A percentile compares a stretch with the other conserved stretches of the same genome.
Evolutionary conservation across 768 basidiomycete genomes (phyloP).

Genomic region (Boletus sensibilis): DNA sequence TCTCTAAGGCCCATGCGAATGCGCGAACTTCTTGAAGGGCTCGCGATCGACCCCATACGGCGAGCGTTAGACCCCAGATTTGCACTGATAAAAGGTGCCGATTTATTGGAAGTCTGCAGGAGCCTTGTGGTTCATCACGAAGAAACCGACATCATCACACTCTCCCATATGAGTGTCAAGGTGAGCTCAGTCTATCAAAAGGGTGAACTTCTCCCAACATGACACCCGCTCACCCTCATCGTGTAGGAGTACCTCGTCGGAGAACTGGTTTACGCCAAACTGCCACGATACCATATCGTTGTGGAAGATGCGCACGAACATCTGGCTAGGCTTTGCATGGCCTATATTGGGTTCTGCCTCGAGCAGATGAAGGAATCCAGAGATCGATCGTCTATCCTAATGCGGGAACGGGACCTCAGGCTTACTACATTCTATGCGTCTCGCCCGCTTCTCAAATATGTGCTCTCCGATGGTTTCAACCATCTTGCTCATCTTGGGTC

Average conservation of each 20-base stretch:
- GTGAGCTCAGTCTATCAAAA: background rate
- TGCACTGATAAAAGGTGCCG: background rate
- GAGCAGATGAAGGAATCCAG: background rate
- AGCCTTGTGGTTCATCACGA: conserved; percentile 7
- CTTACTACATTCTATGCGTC: background rate
- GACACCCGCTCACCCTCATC: background rate
- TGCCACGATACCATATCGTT: conserved; percentile 1
- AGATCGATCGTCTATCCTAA: background rate
- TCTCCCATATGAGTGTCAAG: conserved; percentile 14
- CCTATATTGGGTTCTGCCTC: conserved; percentile 7
- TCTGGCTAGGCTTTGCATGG: conserved; percentile 7
- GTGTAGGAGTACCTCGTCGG: conserved; percentile 8
- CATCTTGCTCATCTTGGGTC: background rate
- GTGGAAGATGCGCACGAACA: conserved; percentile 1
- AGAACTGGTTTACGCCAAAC: background rate
- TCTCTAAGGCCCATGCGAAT: conserved; percentile 3
- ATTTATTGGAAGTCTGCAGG: background rate
- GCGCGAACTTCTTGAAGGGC: conserved; percentile 2
- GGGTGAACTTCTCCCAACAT: too few species aligned
- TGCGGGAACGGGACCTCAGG: background rate
- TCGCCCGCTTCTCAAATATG: conserved; percentile 3
- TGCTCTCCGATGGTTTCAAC: background rate
- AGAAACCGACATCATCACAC: conserved; percentile 3
- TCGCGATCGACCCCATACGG: background rate
- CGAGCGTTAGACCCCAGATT: conserved; percentile 1